These are phyloP conservation scores for Hanseniaspora singularis DNA, from an alignment of 805 yeast genomes.

Conservation along the genomic window DNA sequence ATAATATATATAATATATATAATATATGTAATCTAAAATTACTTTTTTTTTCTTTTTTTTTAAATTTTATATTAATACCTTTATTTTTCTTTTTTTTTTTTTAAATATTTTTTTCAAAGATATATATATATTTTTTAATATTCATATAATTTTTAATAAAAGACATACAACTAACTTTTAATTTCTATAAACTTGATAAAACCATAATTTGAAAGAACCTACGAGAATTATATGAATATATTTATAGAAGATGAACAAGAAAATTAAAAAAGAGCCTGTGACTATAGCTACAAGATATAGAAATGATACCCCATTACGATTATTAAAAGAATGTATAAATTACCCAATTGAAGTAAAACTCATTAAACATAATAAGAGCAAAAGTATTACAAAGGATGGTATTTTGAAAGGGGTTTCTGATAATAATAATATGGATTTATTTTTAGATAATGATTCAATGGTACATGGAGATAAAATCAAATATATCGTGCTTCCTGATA, in stretches of 20 bases:
- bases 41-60: too few species aligned
- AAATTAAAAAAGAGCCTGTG: background rate
- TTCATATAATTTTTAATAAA: too few species aligned
- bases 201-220: too few species aligned
- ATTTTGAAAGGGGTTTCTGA: background rate
- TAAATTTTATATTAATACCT: too few species aligned
- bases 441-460: background rate
- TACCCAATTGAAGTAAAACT: slow-evolving; percentile 2
- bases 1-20: background rate
- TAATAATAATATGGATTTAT: background rate
- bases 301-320: slow-evolving; percentile 1
- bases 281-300: background rate
- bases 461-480: slow-evolving; percentile 9
- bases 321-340: slow-evolving; percentile 10
- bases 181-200: too few species aligned
- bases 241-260: too few species aligned
- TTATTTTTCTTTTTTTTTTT: too few species aligned
- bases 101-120: too few species aligned
- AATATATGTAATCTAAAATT: background rate
- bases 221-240: too few species aligned
- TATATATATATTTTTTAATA: too few species aligned
- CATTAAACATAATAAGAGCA: background rate
- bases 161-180: too few species aligned
- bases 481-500: slow-evolving; percentile 11
- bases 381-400: background rate